Evolutionary conservation across 805 yeast genomes (phyloP), one percentile per base, ranked within the genome.

Genomic region (Brettanomyces nanus): DNA sequence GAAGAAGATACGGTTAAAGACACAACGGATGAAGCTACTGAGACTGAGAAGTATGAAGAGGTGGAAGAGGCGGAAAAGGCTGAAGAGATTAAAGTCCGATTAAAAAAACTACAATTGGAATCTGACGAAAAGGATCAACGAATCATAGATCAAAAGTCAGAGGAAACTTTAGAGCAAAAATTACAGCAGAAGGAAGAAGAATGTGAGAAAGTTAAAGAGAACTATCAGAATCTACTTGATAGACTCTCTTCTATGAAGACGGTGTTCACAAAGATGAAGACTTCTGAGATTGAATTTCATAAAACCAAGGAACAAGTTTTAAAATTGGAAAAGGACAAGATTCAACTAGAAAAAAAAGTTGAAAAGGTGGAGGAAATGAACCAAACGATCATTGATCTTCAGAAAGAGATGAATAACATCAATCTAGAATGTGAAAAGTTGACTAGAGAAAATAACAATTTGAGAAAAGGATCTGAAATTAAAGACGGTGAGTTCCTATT

Each of bases 231-330:
- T 4, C 58, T 84, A 23, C 56, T 84, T 42, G 74, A 73, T 44
- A 69, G 80, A 53, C 55, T 84, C 14, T 73, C 85, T 1, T 73
- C 84, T 2, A 82, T 83, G 90, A 83, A 81, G 46, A 63, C 79
- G 1, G 71, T 83, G 2, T 83, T 83, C 56, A 67, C 62, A 28
- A 82, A 83, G 45, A 80, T 82, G 85, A 80, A 82, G 51, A 80
- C 74, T 40, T 64, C 85, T 0, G 80, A 82, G 51, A 60, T 56
- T 3, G 84, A 81, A 46, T 61, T 84, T 15, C 85, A 73, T 30
- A 63, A 61, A 4, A 66, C 73, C 1, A 73, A 73, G 45, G 72
- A 67, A 14, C 64, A 62, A 33, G 6, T 42, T 51, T 1, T 35
- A 54, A 19, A 60, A 52, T 28, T 54, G 50, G 31, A 70, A 60